Base-by-base conservation (phyloP, 768 basidiomycete species). In the Cystobasidiopsis lactophilus region DNA sequence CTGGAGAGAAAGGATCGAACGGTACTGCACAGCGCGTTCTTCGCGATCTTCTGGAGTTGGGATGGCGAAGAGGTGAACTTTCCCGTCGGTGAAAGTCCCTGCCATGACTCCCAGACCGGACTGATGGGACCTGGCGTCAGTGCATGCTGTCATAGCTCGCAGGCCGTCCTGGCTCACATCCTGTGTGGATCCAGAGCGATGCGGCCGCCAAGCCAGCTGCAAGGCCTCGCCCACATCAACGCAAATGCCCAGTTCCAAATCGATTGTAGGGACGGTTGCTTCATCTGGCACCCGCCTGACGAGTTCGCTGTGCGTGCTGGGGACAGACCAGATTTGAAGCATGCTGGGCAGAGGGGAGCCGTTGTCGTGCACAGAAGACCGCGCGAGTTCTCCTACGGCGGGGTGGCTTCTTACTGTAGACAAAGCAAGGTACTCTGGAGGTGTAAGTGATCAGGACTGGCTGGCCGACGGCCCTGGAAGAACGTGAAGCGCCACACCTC, bases 181-280 rank as follows among this genome's bases (percentile, higher is more conserved):
- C 26, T 49, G 23, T 50, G 45, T 5, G 23, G 45, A 29, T 21
- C 88, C 86, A n/a, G n/a, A n/a, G n/a, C n/a, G n/a, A 27, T 86
- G 64, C 2, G 91, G 91, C 65, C 89, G 89, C 89, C 91, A 96
- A 66, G 80, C 85, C 14, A 89, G 63, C 47, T 83, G 80, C 58
- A 77, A 74, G 2, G 78, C 81, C 3, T 81, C 74, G 0, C 89
- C 86, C 19, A 72, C 71, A n/a, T 88, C 79, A 9, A 85, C 58
- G 56, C 86, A 89, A 0, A 96, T 61, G 2, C 88, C 78, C 72
- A 93, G 72, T 63, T 85, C 86, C 58, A 58, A 40, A 23, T 19
- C 16, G 52, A 60, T 58, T 0, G 46, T 50, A 33, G n/a, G n/a
- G 35, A 46, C 52, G 33, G 59, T 51, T 29, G 51, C 46, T 26